Evolutionary conservation across 2,329 filamentous ascomycete species (phyloP), one percentile per base, ranked within the genome.

Genomic region (Diaporthe vaccinii): DNA sequence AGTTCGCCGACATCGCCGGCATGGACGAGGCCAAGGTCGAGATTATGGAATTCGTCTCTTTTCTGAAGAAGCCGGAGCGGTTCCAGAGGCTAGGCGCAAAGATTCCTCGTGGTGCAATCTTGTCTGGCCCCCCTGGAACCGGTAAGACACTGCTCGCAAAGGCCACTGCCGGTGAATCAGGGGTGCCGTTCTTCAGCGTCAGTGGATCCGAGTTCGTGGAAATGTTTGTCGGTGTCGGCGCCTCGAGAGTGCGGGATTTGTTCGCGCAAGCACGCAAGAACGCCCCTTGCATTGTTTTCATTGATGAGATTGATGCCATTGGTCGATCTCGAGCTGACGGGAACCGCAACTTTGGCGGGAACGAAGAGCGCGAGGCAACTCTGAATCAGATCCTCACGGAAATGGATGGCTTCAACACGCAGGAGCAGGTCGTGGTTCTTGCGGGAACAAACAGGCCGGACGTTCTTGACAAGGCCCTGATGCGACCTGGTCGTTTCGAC

Each of bases 41-140:
- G 85, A 99, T 99, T 79, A 98, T 98, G 95, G 97, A 99, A 85
- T 99, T 99, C 81, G 97, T 99, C 79, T 96, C 94, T 83, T 99
- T 99, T 88, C 86, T 99, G 77, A 96, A 98, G 87, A 94, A 97
- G 81, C 97, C 97, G 0, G 94, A 95, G 80, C 93, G 94, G 78
- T 99, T 98, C 86, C 93, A 98, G 86, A 94, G 94, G 84, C 91
- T 99, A 25, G 97, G 97, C 80, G 97, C 97, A 77, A 99, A 99
- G 88, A 99, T 99, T 72, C 97, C 97, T 51, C 95, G 97, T 78
- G 97, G 97, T 81, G 97, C 97, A 67, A 98, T 99, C 83, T 90
- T 99, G 39, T 97, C 96, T 76, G 97, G 97, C n/a, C 97, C 97
- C 72, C 97, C 97, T 3, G 97, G 97, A 89, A 99, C 97, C 65